Evolutionary conservation across 177 flowering plant genomes (phyloP).

Genomic region (Vitis hybrid): DNA sequence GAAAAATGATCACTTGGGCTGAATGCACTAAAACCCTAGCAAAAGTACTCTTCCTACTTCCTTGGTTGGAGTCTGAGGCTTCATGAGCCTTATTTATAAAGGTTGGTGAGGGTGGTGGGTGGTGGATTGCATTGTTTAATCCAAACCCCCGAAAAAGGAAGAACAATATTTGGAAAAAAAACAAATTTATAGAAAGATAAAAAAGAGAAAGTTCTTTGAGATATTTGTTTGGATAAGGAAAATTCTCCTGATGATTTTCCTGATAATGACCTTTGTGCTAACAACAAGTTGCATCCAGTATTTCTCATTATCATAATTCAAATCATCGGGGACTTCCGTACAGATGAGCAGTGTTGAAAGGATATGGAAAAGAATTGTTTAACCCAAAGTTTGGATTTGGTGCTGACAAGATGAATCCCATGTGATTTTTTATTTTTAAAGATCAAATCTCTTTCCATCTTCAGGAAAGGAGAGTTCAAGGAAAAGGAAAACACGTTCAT

Average conservation of each 20-base stretch:
- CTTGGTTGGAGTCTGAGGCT: slow-evolving; percentile 20
- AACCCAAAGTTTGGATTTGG: too few relatives aligned
- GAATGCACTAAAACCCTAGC: too few relatives aligned
- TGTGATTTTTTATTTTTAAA: too few relatives aligned
- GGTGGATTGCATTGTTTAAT: slow-evolving; percentile 23
- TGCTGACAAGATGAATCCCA: too few relatives aligned
- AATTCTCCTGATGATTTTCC: slow-evolving; percentile 27
- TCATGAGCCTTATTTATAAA: slow-evolving; percentile 32
- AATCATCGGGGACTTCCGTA: slow-evolving; percentile 9
- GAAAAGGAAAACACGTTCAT: too few relatives aligned
- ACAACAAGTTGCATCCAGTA: slow-evolving; percentile 19
- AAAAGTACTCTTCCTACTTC: too few relatives aligned
- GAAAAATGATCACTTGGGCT: too few relatives aligned
- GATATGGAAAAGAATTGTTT: too few relatives aligned
- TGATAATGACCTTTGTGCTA: slow-evolving; percentile 28
- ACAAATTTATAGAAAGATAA: slow-evolving; percentile 2
- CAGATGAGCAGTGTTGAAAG: neutral
- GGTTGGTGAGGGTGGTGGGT: slow-evolving; percentile 4
- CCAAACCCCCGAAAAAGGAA: slow-evolving; percentile 1
- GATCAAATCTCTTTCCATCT: too few relatives aligned
- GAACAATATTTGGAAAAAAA: neutral
- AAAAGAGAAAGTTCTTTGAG: slow-evolving; percentile 22
- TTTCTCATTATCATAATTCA: neutral
- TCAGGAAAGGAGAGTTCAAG: too few relatives aligned
- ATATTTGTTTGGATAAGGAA: slow-evolving; percentile 46